Conservation (phyloP, 208 protist species). For the Leishmania mexicana region DNA sequence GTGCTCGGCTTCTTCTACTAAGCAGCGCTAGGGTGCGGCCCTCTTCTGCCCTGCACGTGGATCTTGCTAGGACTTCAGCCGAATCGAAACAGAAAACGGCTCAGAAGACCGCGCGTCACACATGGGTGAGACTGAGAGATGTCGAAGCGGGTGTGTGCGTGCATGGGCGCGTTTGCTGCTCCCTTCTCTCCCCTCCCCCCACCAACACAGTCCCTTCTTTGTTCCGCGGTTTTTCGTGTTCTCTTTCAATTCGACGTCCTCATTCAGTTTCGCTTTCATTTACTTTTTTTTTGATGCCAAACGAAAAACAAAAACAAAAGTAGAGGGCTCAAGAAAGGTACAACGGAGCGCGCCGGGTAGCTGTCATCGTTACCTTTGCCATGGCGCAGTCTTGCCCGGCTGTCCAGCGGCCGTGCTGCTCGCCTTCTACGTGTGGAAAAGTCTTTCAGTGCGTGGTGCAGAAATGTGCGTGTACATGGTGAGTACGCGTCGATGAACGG, state of each 20-base stretch:
- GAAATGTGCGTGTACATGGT: neutral
- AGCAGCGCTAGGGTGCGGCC: slow-evolving; percentile 18
- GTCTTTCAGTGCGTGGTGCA: neutral
- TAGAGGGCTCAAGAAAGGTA: neutral
- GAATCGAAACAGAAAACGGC: neutral
- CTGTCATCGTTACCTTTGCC: neutral
- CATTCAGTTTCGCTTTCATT: neutral
- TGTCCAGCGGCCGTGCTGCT: neutral
- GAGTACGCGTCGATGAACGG: neutral
- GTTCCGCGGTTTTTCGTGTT: neutral
- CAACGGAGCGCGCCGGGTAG: neutral
- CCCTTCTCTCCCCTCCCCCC: neutral
- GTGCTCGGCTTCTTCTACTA: slow-evolving; percentile 99
- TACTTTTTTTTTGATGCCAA: neutral
- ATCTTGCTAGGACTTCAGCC: slow-evolving; percentile 1
- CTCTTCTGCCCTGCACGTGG: neutral
- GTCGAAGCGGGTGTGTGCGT: neutral
- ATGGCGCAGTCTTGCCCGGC: neutral
- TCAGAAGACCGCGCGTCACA: neutral
- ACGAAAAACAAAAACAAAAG: neutral
- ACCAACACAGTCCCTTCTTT: neutral
- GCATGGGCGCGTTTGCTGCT: neutral
- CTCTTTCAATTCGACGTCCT: neutral
- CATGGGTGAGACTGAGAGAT: neutral
- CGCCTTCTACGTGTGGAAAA: neutral